Evolutionary conservation across 805 yeast genomes (phyloP), one percentile per base, ranked within the genome.

Genomic region (Kodamaea kaohsiungensis): DNA sequence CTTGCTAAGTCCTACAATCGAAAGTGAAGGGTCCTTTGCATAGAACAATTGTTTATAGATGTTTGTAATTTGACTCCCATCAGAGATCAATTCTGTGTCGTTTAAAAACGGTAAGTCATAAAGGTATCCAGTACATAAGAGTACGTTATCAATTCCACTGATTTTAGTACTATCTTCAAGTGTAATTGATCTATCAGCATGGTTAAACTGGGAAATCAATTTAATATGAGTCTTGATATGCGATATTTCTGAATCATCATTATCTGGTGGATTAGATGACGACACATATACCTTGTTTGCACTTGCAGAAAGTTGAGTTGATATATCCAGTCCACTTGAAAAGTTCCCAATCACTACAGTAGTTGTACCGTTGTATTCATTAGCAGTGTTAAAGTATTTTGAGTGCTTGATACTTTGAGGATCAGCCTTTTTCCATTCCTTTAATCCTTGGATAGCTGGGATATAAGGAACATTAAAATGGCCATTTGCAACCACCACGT

Each of bases 31-130:
- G 48, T 73, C 75, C 5, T 64, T 61, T 7, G 62, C 58, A 49
- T 61, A 62, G 56, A 74, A 71, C 0, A 75, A 66, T 52, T 73
- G 77, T 45, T 65, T 69, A 51, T 65, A 75, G 6, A 71, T 51
- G n/a, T 66, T 65, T 18, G 69, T 69, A 17, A 71, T 58, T 46
- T 61, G 53, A 10, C 68, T 65, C 12, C 56, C 53, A 9, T 65
- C 64, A 1, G 67, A 58, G 43, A 70, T 56, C 30, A 58, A 33
- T 6, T 40, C 37, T 8, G 64, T 58, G 7, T 68, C 61, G 55
- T 59, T 35, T 43, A 68, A 50, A 43, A 65, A 67, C 1, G 72
- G 71, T 38, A 54, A 58, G 22, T 59, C 55, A 43, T 58, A 61
- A 27, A 56, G 52, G 49, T 58, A 67, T 2, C 71, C 72, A 7